Conservation (phyloP, 148 eudicot genomes). For the Rhododendron ovatum region DNA sequence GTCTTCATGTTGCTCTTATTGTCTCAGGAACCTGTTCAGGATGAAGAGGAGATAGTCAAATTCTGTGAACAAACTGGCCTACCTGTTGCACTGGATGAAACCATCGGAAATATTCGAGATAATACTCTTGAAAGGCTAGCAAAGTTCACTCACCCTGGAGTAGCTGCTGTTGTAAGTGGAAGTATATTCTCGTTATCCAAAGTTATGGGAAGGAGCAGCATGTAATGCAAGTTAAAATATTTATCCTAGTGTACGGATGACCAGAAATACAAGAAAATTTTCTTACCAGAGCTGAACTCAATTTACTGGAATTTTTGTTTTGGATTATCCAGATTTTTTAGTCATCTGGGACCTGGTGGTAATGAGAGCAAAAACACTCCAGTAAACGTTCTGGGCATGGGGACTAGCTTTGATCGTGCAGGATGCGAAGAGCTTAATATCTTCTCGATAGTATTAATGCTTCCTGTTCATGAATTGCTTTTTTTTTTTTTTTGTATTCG, state of each 20-base stretch:
- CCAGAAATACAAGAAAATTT: background rate
- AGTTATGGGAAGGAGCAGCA: background rate
- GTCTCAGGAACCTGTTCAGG: slow-evolving; percentile 79
- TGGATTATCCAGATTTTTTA: background rate
- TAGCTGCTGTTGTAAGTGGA: slow-evolving; percentile 82
- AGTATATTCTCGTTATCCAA: background rate
- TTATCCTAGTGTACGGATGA: background rate
- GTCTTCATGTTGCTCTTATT: slow-evolving; percentile 8
- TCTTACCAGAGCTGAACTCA: background rate
- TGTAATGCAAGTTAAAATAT: background rate
- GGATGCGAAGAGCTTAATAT: background rate
- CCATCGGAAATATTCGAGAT: slow-evolving; percentile 53
- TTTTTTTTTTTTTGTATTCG: background rate
- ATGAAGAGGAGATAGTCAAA: slow-evolving; percentile 69
- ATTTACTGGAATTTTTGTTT: background rate
- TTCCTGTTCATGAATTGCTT: background rate
- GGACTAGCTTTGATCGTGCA: background rate
- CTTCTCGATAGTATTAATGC: background rate
- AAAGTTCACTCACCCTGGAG: slow-evolving; percentile 70
- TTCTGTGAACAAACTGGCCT: slow-evolving; percentile 84
- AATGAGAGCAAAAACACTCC: background rate
- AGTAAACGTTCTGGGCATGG: background rate
- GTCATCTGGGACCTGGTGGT: background rate
- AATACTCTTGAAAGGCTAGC: slow-evolving; percentile 47
- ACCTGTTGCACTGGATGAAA: slow-evolving; percentile 97